A percentile compares a stretch with the other conserved stretches of the same genome.
phyloP scores from a whole-genome alignment of 2,329 filamentous ascomycete genomes.

The Aspergillus pseudoviridinutans region DNA sequence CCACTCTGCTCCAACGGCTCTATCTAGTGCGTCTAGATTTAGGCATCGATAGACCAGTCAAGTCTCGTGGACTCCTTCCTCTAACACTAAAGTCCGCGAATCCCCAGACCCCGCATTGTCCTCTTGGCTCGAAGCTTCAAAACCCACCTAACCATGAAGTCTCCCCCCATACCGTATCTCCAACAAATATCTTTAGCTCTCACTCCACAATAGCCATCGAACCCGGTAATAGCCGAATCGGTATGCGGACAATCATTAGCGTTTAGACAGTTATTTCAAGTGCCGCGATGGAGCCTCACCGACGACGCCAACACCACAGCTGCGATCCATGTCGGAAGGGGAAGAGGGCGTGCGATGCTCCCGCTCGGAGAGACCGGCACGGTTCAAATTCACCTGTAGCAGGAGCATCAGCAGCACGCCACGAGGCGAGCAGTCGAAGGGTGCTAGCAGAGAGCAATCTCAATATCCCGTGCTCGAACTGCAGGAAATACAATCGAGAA shows the following conservation, averaged over 20 bases:
- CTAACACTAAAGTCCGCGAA: not conserved
- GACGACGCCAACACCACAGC: slow-evolving; percentile 31
- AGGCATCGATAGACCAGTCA: not conserved
- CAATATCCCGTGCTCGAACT: slow-evolving; percentile 37
- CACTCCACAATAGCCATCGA: not conserved
- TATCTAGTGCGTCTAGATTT: not conserved
- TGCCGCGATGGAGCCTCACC: not conserved
- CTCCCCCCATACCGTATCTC: not conserved
- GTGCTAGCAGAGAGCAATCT: slow-evolving; percentile 9
- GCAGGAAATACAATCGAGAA: slow-evolving; percentile 42
- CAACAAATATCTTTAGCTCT: not conserved
- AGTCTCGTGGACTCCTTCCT: not conserved
- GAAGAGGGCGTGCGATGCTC: slow-evolving; percentile 44
- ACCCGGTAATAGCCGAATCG: not conserved
- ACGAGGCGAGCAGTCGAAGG: not conserved
- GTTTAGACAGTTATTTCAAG: not conserved
- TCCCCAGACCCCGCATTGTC: not conserved
- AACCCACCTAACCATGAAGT: not conserved
- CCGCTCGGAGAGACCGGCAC: slow-evolving; percentile 7
- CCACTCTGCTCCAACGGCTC: not conserved
- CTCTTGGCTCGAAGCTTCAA: not conserved
- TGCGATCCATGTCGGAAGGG: slow-evolving; percentile 47
- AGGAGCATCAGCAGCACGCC: not conserved
- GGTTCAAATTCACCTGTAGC: not conserved
- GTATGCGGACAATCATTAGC: not conserved